Evolutionary conservation across 257 asterid genomes (phyloP).

Genomic region (Salvia miltiorrhiza): DNA sequence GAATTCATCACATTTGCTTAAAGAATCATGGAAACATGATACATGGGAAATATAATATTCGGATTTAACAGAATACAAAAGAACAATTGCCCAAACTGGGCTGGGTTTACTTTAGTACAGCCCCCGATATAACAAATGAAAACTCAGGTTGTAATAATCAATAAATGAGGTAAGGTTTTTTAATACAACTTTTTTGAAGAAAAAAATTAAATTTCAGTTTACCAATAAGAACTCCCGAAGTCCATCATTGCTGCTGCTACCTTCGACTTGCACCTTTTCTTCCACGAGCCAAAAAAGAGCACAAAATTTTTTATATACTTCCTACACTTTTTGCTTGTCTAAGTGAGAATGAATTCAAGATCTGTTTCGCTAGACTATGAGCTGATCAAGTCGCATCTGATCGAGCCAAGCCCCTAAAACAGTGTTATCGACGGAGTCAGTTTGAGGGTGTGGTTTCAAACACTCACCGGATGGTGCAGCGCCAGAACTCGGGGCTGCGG

Average conservation of each 20-base stretch:
- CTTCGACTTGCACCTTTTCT: neutral
- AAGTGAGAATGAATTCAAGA: constrained; percentile 38
- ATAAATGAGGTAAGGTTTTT: constrained; percentile 34
- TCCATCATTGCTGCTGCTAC: constrained; percentile 23
- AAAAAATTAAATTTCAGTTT: constrained; percentile 2
- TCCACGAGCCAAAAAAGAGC: constrained; percentile 35
- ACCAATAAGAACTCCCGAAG: constrained; percentile 26
- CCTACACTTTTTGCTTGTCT: constrained; percentile 40
- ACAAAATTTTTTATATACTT: constrained; percentile 49
- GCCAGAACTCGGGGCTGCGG: constrained; percentile 41
- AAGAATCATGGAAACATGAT: neutral
- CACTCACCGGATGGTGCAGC: constrained; percentile 88
- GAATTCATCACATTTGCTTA: neutral
- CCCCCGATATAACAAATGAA: constrained; percentile 38
- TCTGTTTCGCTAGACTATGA: constrained; percentile 50
- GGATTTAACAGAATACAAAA: constrained; percentile 24
- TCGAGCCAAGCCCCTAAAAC: constrained; percentile 94
- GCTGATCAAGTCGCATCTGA: constrained; percentile 95
- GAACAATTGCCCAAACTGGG: constrained; percentile 29
- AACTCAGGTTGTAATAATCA: constrained; percentile 42
- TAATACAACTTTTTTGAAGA: constrained; percentile 26
- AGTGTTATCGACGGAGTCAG: constrained; percentile 61
- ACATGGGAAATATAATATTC: neutral
- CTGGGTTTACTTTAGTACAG: constrained; percentile 31
- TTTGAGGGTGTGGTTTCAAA: constrained; percentile 47